Conservation (phyloP, 192 early-diverging fungal species). For the Cetraspora pellucida region DNA sequence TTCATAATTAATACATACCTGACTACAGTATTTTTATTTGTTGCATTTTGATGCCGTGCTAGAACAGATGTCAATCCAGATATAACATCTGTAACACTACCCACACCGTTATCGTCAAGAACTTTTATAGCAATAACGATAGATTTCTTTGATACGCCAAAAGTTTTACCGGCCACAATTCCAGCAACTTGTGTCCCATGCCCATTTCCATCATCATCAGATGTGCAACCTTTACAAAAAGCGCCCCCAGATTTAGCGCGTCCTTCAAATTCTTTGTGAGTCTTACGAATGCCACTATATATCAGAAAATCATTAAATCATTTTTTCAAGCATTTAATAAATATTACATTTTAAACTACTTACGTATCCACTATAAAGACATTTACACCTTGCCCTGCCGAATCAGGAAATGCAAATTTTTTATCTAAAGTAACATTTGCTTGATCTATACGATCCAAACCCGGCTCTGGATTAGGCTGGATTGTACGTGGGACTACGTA, state of each 20-base stretch:
- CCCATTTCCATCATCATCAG: slow-evolving; percentile 40
- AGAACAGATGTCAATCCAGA: slow-evolving; percentile 66
- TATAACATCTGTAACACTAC: slow-evolving; percentile 48
- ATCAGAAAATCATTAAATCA: not conserved
- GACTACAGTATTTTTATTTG: slow-evolving; percentile 3
- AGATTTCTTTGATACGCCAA: slow-evolving; percentile 63
- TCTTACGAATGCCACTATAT: slow-evolving; percentile 57
- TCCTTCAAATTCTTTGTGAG: slow-evolving; percentile 73
- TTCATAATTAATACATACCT: slow-evolving; percentile 34
- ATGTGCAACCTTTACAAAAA: slow-evolving; percentile 58
- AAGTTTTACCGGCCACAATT: slow-evolving; percentile 69
- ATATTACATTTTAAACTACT: slow-evolving; percentile 27
- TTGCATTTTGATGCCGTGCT: not conserved
- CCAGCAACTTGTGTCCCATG: slow-evolving; percentile 88
- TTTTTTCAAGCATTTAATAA: not conserved
- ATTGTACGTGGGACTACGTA: no score
- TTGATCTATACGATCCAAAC: slow-evolving; percentile 75
- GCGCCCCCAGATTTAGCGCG: slow-evolving; percentile 64
- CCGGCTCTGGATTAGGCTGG: not conserved
- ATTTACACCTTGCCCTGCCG: slow-evolving; percentile 61
- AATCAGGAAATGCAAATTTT: slow-evolving; percentile 55
- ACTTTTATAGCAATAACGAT: slow-evolving; percentile 63
- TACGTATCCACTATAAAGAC: slow-evolving; percentile 72
- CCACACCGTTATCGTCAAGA: slow-evolving; percentile 50
- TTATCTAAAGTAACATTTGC: slow-evolving; percentile 50